Percentiles rank a stretch among this genome's conserved stretches.
Evolutionary conservation across 2,329 filamentous ascomycete species (phyloP).

Genomic region (Pleomassaria siparia): DNA sequence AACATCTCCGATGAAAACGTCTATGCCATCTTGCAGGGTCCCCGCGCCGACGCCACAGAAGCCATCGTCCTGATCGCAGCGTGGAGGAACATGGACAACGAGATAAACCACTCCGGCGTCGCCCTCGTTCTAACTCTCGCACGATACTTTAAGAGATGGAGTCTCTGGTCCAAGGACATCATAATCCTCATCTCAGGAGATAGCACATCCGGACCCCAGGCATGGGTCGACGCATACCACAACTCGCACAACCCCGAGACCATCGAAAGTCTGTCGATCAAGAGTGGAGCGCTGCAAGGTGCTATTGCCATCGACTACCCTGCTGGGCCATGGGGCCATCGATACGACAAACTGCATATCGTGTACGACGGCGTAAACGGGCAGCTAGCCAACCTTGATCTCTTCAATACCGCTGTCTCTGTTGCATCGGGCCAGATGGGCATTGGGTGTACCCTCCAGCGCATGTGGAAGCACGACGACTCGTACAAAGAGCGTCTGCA

Average conservation of each 20-base stretch:
- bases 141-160: slow-evolving; percentile 97
- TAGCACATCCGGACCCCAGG: slow-evolving; percentile 85
- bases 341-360: slow-evolving; percentile 86
- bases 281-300: slow-evolving; percentile 90
- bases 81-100: slow-evolving; percentile 78
- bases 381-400: slow-evolving; percentile 89
- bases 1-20: slow-evolving; percentile 81
- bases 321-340: slow-evolving; percentile 65
- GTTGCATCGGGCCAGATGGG: slow-evolving; percentile 93
- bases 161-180: slow-evolving; percentile 98
- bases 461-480: slow-evolving; percentile 77
- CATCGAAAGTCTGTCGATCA: slow-evolving; percentile 78
- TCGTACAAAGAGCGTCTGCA: slow-evolving; percentile 78
- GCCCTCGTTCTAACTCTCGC: slow-evolving; percentile 83
- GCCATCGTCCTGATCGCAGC: slow-evolving; percentile 90
- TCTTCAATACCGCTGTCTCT: slow-evolving; percentile 89
- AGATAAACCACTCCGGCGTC: slow-evolving; percentile 83
- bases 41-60: slow-evolving; percentile 93
- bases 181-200: slow-evolving; percentile 88
- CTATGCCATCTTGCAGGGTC: slow-evolving; percentile 90
- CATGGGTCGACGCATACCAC: slow-evolving; percentile 98
- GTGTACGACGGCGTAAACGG: slow-evolving; percentile 96
- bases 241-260: slow-evolving; percentile 74
- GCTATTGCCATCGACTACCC: slow-evolving; percentile 93
- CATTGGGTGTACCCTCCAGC: slow-evolving; percentile 78